phyloP scores from a whole-genome alignment of 306 rosid genomes.

The cucumber (Cucumis sativus) region Cucumber_9930_V3 NC_026660.2:5508001-5508500 shows the following conservation, averaged over 20 bases:
- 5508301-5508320: conserved; percentile 7
- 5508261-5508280: not conserved
- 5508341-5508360: no score
- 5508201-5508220: not conserved
- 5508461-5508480: no score
- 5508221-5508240: not conserved
- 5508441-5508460: no score
- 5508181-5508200: not conserved
- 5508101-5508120: not conserved
- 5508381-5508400: no score
- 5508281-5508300: not conserved
- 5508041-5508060: not conserved
- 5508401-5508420: no score
- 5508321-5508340: not conserved
- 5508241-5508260: not conserved
- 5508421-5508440: no score
- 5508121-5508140: not conserved
- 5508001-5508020: conserved; percentile 48
- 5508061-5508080: not conserved
- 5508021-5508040: not conserved
- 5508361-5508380: no score
- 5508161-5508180: not conserved
- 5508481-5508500: no score
- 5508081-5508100: not conserved
- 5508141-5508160: not conserved